A percentile compares a stretch with the other conserved stretches of the same genome.
Conservation (phyloP, 2,329 filamentous ascomycete species). For the Aspergillus sp. region DNA sequence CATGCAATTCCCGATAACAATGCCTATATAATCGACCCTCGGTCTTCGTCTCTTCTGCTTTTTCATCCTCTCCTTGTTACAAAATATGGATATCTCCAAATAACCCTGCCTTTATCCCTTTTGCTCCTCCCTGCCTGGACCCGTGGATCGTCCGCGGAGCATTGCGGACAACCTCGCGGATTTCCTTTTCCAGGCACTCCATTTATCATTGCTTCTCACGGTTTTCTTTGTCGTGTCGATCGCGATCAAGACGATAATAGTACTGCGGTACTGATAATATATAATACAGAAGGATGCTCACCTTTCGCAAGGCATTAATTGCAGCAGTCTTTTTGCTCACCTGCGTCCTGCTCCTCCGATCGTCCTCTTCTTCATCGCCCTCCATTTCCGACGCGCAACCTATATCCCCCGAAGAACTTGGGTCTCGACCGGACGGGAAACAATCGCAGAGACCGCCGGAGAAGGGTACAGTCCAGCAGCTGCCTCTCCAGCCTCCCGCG, state of each 20-base stretch:
- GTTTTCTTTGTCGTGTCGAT: too few species aligned
- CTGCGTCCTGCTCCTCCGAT: slow-evolving; percentile 61
- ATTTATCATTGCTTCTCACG: neutral
- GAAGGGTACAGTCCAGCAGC: slow-evolving; percentile 13
- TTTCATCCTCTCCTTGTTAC: too few species aligned
- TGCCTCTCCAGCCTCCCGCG: slow-evolving; percentile 59
- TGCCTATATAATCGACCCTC: too few species aligned
- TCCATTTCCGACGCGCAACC: slow-evolving; percentile 25
- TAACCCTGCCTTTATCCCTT: too few species aligned
- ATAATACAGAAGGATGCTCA: slow-evolving; percentile 52
- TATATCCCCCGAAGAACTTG: slow-evolving; percentile 18
- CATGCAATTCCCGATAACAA: too few species aligned
- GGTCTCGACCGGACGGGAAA: slow-evolving; percentile 10
- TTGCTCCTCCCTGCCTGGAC: too few species aligned
- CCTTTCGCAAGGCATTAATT: slow-evolving; percentile 66
- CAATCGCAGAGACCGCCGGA: slow-evolving; percentile 11
- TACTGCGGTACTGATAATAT: neutral
- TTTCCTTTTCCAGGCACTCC: neutral
- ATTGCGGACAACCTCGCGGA: slow-evolving; percentile 6
- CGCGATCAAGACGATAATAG: slow-evolving; percentile 5
- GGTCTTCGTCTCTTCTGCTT: too few species aligned
- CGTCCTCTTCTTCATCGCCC: slow-evolving; percentile 42
- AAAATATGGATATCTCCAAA: too few species aligned
- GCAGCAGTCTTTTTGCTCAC: slow-evolving; percentile 61
- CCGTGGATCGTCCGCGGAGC: slow-evolving; percentile 8